A percentile compares a stretch with the other conserved stretches of the same genome.
phyloP scores from a whole-genome alignment of 73 alveolate species.

The Durusdinium trenchii region DNA sequence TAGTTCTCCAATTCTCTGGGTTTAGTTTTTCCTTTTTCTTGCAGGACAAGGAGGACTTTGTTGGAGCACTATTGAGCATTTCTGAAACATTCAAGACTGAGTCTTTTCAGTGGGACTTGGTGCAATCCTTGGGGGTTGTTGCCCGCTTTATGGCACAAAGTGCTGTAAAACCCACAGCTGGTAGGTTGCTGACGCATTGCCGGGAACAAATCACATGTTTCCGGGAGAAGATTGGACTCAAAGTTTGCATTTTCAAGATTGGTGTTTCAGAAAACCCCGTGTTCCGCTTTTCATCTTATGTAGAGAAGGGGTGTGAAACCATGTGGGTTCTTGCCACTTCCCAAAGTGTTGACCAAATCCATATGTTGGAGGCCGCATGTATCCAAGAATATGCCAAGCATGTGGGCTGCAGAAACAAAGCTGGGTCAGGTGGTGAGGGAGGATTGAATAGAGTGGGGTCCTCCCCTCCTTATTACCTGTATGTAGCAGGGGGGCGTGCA shows the following conservation, averaged over 20 bases:
- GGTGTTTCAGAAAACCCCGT: neutral
- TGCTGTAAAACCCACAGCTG: neutral
- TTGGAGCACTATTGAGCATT: neutral
- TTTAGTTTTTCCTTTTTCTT: too few species aligned
- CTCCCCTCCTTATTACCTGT: neutral
- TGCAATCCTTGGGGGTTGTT: neutral
- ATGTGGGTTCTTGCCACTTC: neutral
- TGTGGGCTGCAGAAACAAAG: constrained; percentile 16
- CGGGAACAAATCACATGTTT: neutral
- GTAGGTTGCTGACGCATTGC: neutral
- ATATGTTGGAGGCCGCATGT: constrained; percentile 28
- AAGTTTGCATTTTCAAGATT: neutral
- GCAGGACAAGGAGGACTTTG: too few species aligned
- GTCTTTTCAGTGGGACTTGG: constrained; percentile 18
- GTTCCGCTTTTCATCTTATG: neutral
- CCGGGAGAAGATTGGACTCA: neutral
- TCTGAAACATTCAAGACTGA: constrained; percentile 4
- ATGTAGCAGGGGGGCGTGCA: constrained; percentile 20
- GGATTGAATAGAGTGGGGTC: neutral
- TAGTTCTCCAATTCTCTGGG: too few species aligned
- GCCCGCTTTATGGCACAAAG: neutral
- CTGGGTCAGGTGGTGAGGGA: constrained; percentile 19
- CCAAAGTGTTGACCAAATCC: neutral
- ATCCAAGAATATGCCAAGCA: neutral
- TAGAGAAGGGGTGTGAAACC: neutral